phyloP scores from a whole-genome alignment of 192 early-diverging fungal species.

The Linnemannia exigua region DNA sequence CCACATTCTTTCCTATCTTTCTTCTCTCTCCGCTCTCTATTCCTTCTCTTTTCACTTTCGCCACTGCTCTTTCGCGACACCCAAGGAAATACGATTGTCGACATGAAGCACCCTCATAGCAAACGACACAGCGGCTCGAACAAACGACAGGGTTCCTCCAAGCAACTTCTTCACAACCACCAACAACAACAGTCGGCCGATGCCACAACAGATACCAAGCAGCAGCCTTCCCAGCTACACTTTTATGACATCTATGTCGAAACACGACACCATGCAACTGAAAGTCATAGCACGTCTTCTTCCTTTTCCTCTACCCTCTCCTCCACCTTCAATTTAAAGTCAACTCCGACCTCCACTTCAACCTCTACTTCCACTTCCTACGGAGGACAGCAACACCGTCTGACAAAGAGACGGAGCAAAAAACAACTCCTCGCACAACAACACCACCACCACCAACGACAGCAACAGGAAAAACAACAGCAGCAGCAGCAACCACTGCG shows the following conservation, averaged over 20 bases:
- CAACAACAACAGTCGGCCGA: background rate
- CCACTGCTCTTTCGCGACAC: background rate
- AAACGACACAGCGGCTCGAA: background rate
- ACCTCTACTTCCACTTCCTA: background rate
- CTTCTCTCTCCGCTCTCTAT: background rate
- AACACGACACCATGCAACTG: background rate
- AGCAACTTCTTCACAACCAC: background rate
- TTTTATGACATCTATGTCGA: conserved; percentile 20
- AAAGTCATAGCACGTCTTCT: background rate
- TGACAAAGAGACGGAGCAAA: background rate
- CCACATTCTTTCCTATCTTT: background rate
- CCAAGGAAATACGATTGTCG: background rate
- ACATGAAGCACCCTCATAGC: background rate
- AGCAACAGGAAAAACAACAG: background rate
- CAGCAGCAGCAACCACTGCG: background rate
- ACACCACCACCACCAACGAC: too few relatives aligned
- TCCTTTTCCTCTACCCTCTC: background rate
- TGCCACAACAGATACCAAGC: background rate
- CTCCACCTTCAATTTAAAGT: background rate
- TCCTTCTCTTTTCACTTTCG: background rate
- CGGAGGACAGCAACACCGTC: background rate
- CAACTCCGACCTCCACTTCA: background rate
- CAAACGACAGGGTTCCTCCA: background rate
- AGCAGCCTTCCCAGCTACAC: background rate
- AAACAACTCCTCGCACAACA: background rate